Base-by-base conservation (phyloP, 805 yeast genomes). In the Yamadazyma insecticola region DNA sequence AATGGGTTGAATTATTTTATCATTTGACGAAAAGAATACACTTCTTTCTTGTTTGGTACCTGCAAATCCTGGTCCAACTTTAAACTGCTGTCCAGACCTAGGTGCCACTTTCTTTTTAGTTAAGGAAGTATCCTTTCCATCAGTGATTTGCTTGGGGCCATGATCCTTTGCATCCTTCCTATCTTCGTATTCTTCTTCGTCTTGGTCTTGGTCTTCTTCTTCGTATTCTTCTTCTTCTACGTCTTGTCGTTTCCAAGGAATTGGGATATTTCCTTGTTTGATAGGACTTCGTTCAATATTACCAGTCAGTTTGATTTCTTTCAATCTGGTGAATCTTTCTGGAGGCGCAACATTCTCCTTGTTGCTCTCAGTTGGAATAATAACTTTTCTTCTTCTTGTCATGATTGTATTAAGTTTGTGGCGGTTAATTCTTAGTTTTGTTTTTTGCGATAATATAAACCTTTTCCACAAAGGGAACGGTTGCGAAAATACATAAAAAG, bases 81-180 rank as follows among this genome's bases (percentile, higher is more conserved):
- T 77, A 51, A 77, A 81, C 43, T 78, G 85, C 31, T 70, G 54
- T 22, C 76, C 63, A 2, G 86, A 78, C 28, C 87, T 60, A 2
- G 88, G 88, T 0, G 87, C 84, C 13, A 77, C 60, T 16, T 51
- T 43, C 24, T 39, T 45, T 29, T 35, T 33, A 7, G 16, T 16
- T 3, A 11, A 10, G 20, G 14, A n/a, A n/a, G n/a, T n/a, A n/a
- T n/a, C n/a, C n/a, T n/a, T n/a, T n/a, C n/a, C 16, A 4, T 11
- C 13, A 18, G 13, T 8, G 24, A 10, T 20, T 5, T 19, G 24
- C n/a, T 28, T 17, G 6, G 11, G 17, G 6, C n/a, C 17, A 15
- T 8, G 8, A 8, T 19, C 30, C 7, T 6, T 13, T 20, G 6
- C 15, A 5, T 18, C 21, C 7, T 18, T 10, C 9, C 9, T 18